phyloP scores from a whole-genome alignment of 2,329 filamentous ascomycete species.

The Penicillium sp. region DNA sequence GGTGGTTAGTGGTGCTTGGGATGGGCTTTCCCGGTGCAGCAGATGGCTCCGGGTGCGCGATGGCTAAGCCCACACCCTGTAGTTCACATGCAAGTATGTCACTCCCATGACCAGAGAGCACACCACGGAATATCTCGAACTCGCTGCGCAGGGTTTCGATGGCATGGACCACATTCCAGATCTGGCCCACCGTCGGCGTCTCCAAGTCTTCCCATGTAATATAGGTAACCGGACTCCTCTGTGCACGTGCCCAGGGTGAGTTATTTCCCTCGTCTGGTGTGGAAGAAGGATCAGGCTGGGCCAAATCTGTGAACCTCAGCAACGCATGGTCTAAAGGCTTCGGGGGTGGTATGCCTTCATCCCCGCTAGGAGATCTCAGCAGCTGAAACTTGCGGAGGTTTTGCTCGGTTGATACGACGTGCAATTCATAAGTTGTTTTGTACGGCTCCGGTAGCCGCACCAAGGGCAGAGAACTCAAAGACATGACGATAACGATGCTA shows the following conservation, averaged over 20 bases:
- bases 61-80: slow-evolving; percentile 43
- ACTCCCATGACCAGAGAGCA: slow-evolving; percentile 31
- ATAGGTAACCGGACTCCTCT: slow-evolving; percentile 31
- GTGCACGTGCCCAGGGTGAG: slow-evolving; percentile 40
- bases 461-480: slow-evolving; percentile 3
- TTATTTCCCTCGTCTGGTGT: slow-evolving; percentile 35
- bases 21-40: slow-evolving; percentile 40
- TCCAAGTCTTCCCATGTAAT: slow-evolving; percentile 35
- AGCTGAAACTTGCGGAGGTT: slow-evolving; percentile 19
- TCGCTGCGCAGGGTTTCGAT: slow-evolving; percentile 34
- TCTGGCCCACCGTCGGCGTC: slow-evolving; percentile 37
- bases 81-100: slow-evolving; percentile 32
- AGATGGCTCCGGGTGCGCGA: slow-evolving; percentile 43
- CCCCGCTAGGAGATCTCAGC: slow-evolving; percentile 20
- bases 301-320: slow-evolving; percentile 33
- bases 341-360: slow-evolving; percentile 19
- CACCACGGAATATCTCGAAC: slow-evolving; percentile 38
- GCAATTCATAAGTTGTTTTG: slow-evolving; percentile 19
- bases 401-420: slow-evolving; percentile 18
- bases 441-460: slow-evolving; percentile 24
- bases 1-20: slow-evolving; percentile 32
- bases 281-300: slow-evolving; percentile 19
- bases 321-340: slow-evolving; percentile 32
- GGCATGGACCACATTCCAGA: slow-evolving; percentile 44
- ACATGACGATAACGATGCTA: not conserved